Evolutionary conservation across 73 alveolate genomes (phyloP).

Genomic region (Breviolum minutum): DNA sequence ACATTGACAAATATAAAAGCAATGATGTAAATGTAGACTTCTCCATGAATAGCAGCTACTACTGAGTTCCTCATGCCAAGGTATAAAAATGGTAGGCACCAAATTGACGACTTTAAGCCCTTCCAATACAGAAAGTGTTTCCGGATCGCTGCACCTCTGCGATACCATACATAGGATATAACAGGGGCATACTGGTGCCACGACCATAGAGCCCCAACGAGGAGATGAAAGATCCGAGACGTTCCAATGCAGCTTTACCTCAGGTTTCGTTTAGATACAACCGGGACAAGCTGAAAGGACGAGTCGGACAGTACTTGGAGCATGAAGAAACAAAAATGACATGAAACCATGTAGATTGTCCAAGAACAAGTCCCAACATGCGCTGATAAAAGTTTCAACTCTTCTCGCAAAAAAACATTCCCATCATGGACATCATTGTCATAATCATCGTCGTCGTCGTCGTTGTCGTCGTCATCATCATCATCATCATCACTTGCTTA

Average conservation of each 20-base stretch:
- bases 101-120: neutral
- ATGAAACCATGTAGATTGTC: too few species aligned
- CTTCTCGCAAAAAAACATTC: too few species aligned
- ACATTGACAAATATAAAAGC: neutral
- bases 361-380: too few species aligned
- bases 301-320: too few species aligned
- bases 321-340: too few species aligned
- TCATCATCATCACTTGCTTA: too few species aligned
- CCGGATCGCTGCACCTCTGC: neutral
- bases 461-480: too few species aligned
- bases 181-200: constrained; percentile 73
- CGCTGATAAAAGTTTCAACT: too few species aligned
- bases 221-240: constrained; percentile 50
- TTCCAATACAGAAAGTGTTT: neutral
- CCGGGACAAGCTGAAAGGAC: neutral
- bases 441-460: too few species aligned
- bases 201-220: constrained; percentile 73
- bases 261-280: neutral
- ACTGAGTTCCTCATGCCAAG: neutral
- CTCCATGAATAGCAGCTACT: neutral
- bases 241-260: constrained; percentile 20
- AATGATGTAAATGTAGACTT: neutral
- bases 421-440: too few species aligned
- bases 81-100: neutral
- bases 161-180: constrained; percentile 44